Conservation (phyloP, 768 basidiomycete genomes). For the Trametes cingulata region DNA sequence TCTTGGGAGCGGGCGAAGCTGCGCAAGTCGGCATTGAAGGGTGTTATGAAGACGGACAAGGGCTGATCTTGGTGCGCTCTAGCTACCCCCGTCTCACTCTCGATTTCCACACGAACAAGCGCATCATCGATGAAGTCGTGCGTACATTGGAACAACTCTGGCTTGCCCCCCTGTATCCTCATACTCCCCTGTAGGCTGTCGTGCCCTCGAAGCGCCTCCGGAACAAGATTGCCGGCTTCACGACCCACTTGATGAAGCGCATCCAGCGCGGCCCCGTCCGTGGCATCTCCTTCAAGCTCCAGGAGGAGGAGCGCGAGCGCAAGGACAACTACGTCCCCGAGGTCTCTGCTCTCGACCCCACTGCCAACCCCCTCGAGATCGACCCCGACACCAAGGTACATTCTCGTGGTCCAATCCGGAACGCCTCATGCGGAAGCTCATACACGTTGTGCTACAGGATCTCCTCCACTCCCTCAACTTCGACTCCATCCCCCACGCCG, state of each 20-base stretch:
- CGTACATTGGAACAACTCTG: constrained; percentile 31
- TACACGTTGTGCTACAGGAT: constrained; percentile 50
- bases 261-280: constrained; percentile 98
- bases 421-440: neutral
- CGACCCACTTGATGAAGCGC: constrained; percentile 99
- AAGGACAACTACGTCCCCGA: constrained; percentile 99
- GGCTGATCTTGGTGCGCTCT: constrained; percentile 13
- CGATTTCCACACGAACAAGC: constrained; percentile 99
- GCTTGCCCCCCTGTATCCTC: neutral
- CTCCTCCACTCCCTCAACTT: constrained; percentile 93
- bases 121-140: constrained; percentile 97
- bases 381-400: constrained; percentile 92
- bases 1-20: neutral
- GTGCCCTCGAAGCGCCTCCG: constrained; percentile 98
- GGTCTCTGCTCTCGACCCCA: constrained; percentile 90
- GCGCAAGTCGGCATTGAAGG: neutral
- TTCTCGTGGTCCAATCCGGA: constrained; percentile 11
- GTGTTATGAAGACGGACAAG: neutral
- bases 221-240: constrained; percentile 99
- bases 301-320: constrained; percentile 98
- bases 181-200: constrained; percentile 55
- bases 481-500: constrained; percentile 80
- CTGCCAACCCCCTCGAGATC: constrained; percentile 74
- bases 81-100: constrained; percentile 99
- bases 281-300: constrained; percentile 99